These are phyloP conservation scores for Smittium mucronatum DNA, from an alignment of 371 early-diverging fungal genomes.

Conservation along the genomic window DNA sequence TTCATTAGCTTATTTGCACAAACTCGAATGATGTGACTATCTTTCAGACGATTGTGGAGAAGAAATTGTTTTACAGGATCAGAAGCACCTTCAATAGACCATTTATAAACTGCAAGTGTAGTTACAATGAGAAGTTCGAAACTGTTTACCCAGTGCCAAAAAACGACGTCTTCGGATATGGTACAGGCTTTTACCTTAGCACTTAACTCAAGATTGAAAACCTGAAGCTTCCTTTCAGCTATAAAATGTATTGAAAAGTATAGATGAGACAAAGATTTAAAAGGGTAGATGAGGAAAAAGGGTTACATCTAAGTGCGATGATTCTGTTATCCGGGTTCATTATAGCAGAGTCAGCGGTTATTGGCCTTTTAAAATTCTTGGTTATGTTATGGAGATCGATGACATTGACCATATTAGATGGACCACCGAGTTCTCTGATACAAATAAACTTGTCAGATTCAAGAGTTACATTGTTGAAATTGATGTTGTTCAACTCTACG, in stretches of 20 bases:
- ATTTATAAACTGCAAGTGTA: slow-evolving; percentile 78
- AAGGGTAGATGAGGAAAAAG: neutral
- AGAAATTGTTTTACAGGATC: slow-evolving; percentile 85
- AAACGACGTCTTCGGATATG: slow-evolving; percentile 88
- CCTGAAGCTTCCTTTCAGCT: slow-evolving; percentile 84
- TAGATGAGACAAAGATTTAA: neutral
- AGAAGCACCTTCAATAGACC: slow-evolving; percentile 88
- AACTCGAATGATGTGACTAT: slow-evolving; percentile 91
- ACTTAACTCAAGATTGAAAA: slow-evolving; percentile 91
- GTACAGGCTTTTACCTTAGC: slow-evolving; percentile 82
- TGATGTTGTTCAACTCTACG: slow-evolving; percentile 80
- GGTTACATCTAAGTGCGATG: slow-evolving; percentile 61
- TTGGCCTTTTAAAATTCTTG: slow-evolving; percentile 77
- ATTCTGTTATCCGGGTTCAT: slow-evolving; percentile 89
- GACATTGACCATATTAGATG: slow-evolving; percentile 81
- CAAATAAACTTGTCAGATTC: slow-evolving; percentile 96
- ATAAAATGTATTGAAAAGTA: slow-evolving; percentile 17
- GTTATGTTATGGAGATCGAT: slow-evolving; percentile 76
- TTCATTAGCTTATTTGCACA: slow-evolving; percentile 75
- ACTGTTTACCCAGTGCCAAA: slow-evolving; percentile 90
- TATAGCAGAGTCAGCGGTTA: slow-evolving; percentile 95
- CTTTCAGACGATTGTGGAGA: slow-evolving; percentile 64
- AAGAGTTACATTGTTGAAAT: slow-evolving; percentile 93
- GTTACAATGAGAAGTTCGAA: slow-evolving; percentile 88
- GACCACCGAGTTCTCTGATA: slow-evolving; percentile 81